Base-by-base conservation (phyloP, 2,329 filamentous ascomycete species). In the Myotisia sp. region DNA sequence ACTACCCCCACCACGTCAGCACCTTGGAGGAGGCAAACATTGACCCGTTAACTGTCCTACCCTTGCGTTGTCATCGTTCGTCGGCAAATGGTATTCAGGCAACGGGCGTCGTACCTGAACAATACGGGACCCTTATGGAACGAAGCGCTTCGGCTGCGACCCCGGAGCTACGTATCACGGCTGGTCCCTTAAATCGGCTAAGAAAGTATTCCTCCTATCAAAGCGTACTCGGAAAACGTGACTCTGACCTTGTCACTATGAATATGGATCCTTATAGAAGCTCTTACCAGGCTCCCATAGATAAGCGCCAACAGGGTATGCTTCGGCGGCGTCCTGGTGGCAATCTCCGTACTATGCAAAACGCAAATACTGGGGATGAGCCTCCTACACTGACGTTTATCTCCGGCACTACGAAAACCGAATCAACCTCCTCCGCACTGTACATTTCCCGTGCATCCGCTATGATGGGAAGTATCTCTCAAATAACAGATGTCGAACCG, bases 241-340 rank as follows among this genome's bases (percentile, higher is more conserved):
- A 47, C 21, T 42, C 48, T 32, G 44, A 42, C 19, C 51, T 49
- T 33, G 51, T 51, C 14, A 26, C 14, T 32, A 35, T 34, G 30
- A n/a, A n/a, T n/a, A 8, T 14, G 26, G 13, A 17, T 31, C 14
- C 17, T 13, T 27, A 18, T 20, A 34, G 24, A 19, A 23, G 9
- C 8, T 34, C 32, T 6, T 36, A 23, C 13, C 22, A 24, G 18
- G 17, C 24, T 7, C 32, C 22, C 8, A n/a, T n/a, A n/a, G 22
- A 26, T 17, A 34, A 34, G 9, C 14, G 32, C 3, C 22, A 8
- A n/a, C 18, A 45, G 44, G 9, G 53, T 50, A 65, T 77, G 26
- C 65, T 90, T 41, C 69, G 82, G 40, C 66, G 82, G 49, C 68
- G 76, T 9, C 82, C 80, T 5, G 82, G 81, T 30, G 80, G 82